These are phyloP conservation scores for Striga hermonthica DNA, from an alignment of 305 asterid genomes.

Conservation along the genomic window DNA sequence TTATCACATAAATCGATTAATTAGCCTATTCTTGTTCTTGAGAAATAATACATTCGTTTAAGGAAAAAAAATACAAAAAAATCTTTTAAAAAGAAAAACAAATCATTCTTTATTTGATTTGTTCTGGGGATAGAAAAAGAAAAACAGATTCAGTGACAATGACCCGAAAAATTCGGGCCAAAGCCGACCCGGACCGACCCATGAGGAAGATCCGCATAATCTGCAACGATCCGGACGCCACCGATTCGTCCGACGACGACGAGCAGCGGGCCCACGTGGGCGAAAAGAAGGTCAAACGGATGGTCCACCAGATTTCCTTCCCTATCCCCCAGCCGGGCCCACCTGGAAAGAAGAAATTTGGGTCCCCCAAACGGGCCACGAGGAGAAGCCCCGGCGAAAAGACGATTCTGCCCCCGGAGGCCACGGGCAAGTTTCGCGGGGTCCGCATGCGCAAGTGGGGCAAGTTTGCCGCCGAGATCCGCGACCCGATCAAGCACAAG, in stretches of 20 bases:
- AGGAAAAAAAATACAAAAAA: too few species aligned
- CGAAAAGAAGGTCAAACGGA: conserved; percentile 41
- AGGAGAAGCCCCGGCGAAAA: conserved; percentile 31
- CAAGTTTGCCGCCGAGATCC: conserved; percentile 65
- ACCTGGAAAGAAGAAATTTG: conserved; percentile 30
- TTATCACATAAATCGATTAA: conserved; percentile 68
- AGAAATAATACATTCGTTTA: conserved; percentile 33
- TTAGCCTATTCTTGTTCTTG: conserved; percentile 61
- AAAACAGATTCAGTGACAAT: conserved; percentile 30
- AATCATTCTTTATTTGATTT: conserved; percentile 14
- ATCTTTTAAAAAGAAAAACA: too few species aligned
- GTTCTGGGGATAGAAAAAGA: conserved; percentile 24
- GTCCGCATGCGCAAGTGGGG: conserved; percentile 62
- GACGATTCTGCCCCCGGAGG: neutral
- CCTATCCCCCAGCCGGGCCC: conserved; percentile 28
- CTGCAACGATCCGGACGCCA: conserved; percentile 65
- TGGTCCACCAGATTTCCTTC: conserved; percentile 46
- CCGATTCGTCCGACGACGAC: conserved; percentile 54
- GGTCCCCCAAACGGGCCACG: conserved; percentile 43
- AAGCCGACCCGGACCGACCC: conserved; percentile 28
- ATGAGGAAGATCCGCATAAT: conserved; percentile 55
- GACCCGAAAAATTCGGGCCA: conserved; percentile 34
- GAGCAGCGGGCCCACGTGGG: neutral
- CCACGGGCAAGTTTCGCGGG: conserved; percentile 37
- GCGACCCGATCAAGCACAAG: conserved; percentile 43